Conservation (phyloP, 2,329 filamentous ascomycete species). For the Penicillium sp. region DNA sequence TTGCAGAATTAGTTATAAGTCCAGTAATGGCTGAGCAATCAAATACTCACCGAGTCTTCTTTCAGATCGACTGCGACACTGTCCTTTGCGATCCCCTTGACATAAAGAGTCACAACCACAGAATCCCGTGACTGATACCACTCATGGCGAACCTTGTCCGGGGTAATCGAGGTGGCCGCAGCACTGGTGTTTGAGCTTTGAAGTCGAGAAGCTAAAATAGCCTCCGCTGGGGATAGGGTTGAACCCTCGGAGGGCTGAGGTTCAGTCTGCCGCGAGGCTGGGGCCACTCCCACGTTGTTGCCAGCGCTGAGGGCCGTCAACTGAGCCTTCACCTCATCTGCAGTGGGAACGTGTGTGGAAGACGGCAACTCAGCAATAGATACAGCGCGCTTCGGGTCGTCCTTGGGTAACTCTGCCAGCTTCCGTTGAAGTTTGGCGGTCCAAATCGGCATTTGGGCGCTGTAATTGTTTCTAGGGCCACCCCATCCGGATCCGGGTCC, state of each 20-base stretch:
- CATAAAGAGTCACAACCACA: constrained; percentile 63
- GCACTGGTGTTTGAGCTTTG: background rate
- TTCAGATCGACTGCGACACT: constrained; percentile 53
- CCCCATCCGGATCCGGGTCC: constrained; percentile 4
- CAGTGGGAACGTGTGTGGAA: constrained; percentile 43
- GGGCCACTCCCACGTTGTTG: background rate
- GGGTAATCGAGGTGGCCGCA: constrained; percentile 23
- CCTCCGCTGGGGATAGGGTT: background rate
- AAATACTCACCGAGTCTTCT: constrained; percentile 42
- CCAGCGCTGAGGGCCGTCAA: constrained; percentile 32
- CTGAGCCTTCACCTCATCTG: constrained; percentile 26
- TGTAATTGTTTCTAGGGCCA: constrained; percentile 20
- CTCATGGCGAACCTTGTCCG: constrained; percentile 63
- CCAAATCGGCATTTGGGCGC: constrained; percentile 55
- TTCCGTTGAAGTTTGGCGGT: constrained; percentile 54
- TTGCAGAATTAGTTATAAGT: background rate
- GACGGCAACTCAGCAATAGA: constrained; percentile 55
- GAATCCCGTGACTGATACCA: constrained; percentile 65
- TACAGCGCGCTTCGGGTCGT: constrained; percentile 47
- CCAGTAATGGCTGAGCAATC: background rate
- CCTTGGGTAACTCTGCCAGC: constrained; percentile 49
- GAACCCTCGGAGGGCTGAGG: background rate
- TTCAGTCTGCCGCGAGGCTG: background rate
- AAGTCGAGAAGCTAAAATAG: background rate
- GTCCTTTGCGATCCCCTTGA: constrained; percentile 61